Base-by-base conservation (phyloP, 345 rosid genomes). In the Combretum micranthum region DNA sequence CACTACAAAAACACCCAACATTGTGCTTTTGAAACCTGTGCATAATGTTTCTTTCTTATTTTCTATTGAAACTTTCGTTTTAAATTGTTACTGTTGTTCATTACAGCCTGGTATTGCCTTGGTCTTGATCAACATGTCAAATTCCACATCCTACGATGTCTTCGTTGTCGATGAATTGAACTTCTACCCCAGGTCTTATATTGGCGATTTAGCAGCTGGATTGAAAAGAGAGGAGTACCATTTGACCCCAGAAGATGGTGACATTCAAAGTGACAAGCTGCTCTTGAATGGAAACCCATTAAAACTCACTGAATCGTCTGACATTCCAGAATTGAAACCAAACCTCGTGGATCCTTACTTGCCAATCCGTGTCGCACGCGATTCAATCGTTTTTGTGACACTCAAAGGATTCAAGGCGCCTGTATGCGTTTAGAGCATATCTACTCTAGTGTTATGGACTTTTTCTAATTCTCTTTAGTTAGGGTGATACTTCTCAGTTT, bases 181-280 rank as follows among this genome's bases (percentile, higher is more conserved):
- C 25, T 4, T 66, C 16, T 59, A 75, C 56, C 65, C 63, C 0
- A 18, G 9, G 39, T 32, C 39, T 11, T 32, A 9, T 13, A 39
- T 21, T 12, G 26, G 44, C 37, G 42, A 23, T 12, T 0, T 3
- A 13, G 15, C 52, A 8, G 37, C 62, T 18, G 2, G 12, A 19
- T 8, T 42, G 1, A 53, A 47, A 20, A 74, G 88, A 55, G 85
- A 78, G 23, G 86, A 84, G 67, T 84, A 82, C 56, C 86, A 80
- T 61, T 64, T 84, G 83, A 84, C 81, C 0, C 82, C 88, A 0
- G 25, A 73, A 61, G 64, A 70, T 20, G 86, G 83, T 15, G 73
- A 87, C 58, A 73, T 87, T 49, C 82, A 64, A 32, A 87, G 86
- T 39, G 83, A 79, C 39, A 83, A 76, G 10, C 56, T 81, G 20